Evolutionary conservation across 805 yeast genomes (phyloP), one percentile per base, ranked within the genome.

Genomic region (Clavispora santaluciae): DNA sequence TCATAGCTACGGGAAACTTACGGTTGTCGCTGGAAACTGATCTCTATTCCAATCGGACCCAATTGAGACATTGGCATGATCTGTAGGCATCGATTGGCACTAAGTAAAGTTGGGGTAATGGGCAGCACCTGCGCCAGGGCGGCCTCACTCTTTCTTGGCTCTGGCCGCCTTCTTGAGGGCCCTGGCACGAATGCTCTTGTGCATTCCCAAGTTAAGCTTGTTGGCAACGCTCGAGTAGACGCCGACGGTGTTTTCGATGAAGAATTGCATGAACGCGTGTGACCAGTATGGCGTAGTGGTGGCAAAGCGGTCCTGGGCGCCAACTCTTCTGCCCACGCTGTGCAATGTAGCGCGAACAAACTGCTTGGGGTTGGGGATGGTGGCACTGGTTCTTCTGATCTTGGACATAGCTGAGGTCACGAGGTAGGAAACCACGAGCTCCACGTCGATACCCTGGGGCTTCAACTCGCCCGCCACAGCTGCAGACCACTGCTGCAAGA

Each of bases 331-430:
- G 18, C 97, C 97, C 45, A 83, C 76, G 41, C 75, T 72, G 35
- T 66, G 66, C 54, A 93, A 73, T 6, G 86, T 74, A 15, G 93
- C 66, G n/a, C 67, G 60, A 33, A 93, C 99, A 63, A 93, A 93
- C 20, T 59, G 59, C 59, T 78, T 76, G 41, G 98, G 95, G 55
- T 69, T 81, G 45, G 99, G 99, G 55, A 90, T 86, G 53, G 80
- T 53, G 25, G 72, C 60, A 17, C 95, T 83, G 9, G 93, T 59
- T 56, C 83, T 80, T 65, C 82, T 83, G 56, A 93, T 79, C 72
- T 93, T 93, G 34, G 97, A 90, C 97, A 93, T 89, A 46, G 95
- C 86, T 24, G 96, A 85, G 5, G 96, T 84, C 30, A 93, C 98
- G 53, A 93, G 72, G 64, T 93, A 93, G 8, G 96, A 86, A 34